These are phyloP conservation scores for Neurospora pannonica DNA, from an alignment of 495 filamentous ascomycete genomes.

Conservation along the genomic window DNA sequence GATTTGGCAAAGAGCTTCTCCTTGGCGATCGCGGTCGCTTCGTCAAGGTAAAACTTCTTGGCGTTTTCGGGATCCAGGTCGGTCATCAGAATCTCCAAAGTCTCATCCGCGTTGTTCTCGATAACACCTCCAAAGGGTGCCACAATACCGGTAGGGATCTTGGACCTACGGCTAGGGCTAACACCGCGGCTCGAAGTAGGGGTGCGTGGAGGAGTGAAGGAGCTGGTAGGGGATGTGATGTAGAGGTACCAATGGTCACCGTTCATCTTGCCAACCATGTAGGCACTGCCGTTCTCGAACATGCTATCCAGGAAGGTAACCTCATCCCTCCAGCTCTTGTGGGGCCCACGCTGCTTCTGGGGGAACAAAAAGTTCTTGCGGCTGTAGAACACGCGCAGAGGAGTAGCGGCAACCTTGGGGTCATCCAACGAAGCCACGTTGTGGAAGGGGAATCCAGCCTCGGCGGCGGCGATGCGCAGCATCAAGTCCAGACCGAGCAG, in stretches of 20 bases:
- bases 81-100: conserved; percentile 95
- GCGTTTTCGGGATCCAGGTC: conserved; percentile 88
- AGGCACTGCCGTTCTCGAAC: conserved; percentile 89
- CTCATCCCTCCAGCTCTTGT: conserved; percentile 95
- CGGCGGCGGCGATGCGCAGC: conserved; percentile 76
- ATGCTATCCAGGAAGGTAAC: conserved; percentile 82
- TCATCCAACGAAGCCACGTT: conserved; percentile 41
- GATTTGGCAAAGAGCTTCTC: conserved; percentile 58
- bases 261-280: conserved; percentile 99
- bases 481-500: conserved; percentile 81
- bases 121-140: conserved; percentile 40
- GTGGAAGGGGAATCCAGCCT: conserved; percentile 73
- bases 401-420: conserved; percentile 63
- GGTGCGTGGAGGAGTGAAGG: conserved; percentile 76
- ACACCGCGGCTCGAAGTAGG: conserved; percentile 35
- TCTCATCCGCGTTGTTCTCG: conserved; percentile 62
- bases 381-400: conserved; percentile 97
- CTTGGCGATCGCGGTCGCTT: conserved; percentile 84
- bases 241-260: conserved; percentile 99
- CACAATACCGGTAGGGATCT: conserved; percentile 58
- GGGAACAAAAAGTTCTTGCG: conserved; percentile 98
- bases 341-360: conserved; percentile 85
- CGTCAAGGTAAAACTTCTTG: conserved; percentile 90
- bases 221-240: conserved; percentile 72
- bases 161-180: conserved; percentile 26